Evolutionary conservation across 2,329 filamentous ascomycete species (phyloP).

Genomic region (Periconia digitata): DNA sequence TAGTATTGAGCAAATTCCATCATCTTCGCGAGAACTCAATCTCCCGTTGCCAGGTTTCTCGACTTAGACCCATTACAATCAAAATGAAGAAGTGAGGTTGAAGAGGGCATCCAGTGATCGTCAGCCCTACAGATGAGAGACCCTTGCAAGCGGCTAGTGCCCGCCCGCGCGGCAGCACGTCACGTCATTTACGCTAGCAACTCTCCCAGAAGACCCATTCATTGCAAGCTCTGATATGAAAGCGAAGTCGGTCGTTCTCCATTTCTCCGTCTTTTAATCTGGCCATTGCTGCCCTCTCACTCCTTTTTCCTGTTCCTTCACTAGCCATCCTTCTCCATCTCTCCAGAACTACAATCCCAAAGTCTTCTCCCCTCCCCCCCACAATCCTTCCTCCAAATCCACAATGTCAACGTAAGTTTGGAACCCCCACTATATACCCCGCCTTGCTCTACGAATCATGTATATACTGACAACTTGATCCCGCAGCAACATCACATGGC

Average conservation of each 20-base stretch:
- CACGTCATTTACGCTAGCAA: neutral
- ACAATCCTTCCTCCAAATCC: neutral
- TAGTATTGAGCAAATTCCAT: too few species aligned
- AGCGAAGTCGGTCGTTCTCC: neutral
- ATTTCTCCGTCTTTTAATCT: neutral
- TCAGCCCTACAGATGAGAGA: neutral
- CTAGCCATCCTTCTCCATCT: neutral
- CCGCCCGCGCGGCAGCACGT: neutral
- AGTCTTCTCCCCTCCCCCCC: neutral
- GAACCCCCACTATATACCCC: neutral
- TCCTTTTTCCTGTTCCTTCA: neutral
- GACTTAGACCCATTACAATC: too few species aligned
- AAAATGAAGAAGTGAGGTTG: neutral
- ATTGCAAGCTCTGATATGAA: neutral
- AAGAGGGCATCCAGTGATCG: neutral
- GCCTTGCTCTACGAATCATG: neutral
- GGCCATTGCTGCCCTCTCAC: neutral
- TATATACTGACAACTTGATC: neutral
- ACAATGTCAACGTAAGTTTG: neutral
- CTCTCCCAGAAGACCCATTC: neutral
- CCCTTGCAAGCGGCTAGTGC: neutral
- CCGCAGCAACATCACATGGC: conserved; percentile 85
- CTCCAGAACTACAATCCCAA: neutral
- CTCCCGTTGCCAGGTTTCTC: too few species aligned
- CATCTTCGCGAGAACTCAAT: too few species aligned